Base-by-base conservation (phyloP, 257 asterid genomes). In the Thymus mandschuricus region DNA sequence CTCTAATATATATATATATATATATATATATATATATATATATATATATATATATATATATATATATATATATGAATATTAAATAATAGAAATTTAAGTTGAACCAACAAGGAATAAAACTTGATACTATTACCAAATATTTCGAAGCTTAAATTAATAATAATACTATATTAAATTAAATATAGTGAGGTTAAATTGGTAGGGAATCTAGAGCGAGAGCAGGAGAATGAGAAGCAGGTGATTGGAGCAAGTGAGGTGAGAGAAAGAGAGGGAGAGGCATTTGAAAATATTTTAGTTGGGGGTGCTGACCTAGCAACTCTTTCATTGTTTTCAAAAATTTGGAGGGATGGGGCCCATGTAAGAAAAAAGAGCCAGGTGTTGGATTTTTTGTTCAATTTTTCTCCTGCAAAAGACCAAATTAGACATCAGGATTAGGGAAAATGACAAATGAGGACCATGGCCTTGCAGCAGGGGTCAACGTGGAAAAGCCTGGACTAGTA, bases 251-350 rank as follows among this genome's bases (percentile, higher is more conserved):
- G 66, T n/a, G 79, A 70, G 66, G 84, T 52, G 66, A 60, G 82
- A 70, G 75, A 76, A 76, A 76, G 82, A 72, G 84, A 79, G 82
- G 87, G 87, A 79, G 84, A 75, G 79, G 64, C 59, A 76, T 82
- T 79, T 82, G 84, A 76, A 82, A 82, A 70, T 71, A 66, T 70
- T 69, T 74, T 79, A 74, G 82, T 77, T 74, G 86, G 78, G 68
- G 66, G 73, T 71, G 81, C 76, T 82, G 86, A 79, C 81, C 80
- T 76, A 60, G 83, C 81, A 46, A 46, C 68, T 29, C 77, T 74
- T 77, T 70, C 73, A 60, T 56, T 70, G 74, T 68, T 78, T 81
- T 78, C 78, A 68, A 81, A 78, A 75, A 29, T 13, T 57, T 68
- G 81, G 77, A 60, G 76, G 78, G 60, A 48, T 68, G 83, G 86